Evolutionary conservation across 2,329 filamentous ascomycete genomes (phyloP), one percentile per base, ranked within the genome.

Genomic region (Verruconis gallopava): DNA sequence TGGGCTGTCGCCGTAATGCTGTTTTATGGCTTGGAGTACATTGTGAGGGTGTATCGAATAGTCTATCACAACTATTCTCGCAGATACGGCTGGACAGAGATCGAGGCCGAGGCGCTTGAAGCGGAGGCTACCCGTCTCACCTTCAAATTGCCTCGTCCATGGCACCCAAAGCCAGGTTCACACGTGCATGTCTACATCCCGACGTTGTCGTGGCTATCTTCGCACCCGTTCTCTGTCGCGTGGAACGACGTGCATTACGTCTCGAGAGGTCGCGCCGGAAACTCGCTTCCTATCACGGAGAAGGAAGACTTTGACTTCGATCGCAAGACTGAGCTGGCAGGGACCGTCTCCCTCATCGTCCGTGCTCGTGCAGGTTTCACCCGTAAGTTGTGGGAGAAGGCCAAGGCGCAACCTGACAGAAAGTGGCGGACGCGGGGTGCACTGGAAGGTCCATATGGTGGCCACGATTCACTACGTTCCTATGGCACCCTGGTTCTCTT

Each of bases 401-500:
- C 71, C 75, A 2, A 75, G 71, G 15, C 33, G 15, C 25, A 32
- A 21, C 32, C 34, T 20, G 30, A 17, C 34, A 75, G 79, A 44
- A 69, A 67, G 30, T 69, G 84, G 53, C 63, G 68, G 17, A 79
- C 79, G 4, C 74, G 63, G 25, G 82, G 79, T 48, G 71, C 77
- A 37, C 74, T 82, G 33, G 83, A 89, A 60, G 83, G 83, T 0
- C 83, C 83, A 0, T 89, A 89, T 53, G 71, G 81, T 38, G 80
- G 77, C 28, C 69, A 79, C 54, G 79, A 85, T 56, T 69, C 66
- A 49, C 69, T 88, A 55, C 70, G 78, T 46, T 85, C 79, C 1
- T 88, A 85, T 58, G 83, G 83, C 48, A 85, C 81, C 0, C 77
- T 81, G 21, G 74, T 88, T 58, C 71, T 89, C 30, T 84, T 89